Base-by-base conservation (phyloP, 257 asterid genomes). In the Ilex aquifolium region DNA sequence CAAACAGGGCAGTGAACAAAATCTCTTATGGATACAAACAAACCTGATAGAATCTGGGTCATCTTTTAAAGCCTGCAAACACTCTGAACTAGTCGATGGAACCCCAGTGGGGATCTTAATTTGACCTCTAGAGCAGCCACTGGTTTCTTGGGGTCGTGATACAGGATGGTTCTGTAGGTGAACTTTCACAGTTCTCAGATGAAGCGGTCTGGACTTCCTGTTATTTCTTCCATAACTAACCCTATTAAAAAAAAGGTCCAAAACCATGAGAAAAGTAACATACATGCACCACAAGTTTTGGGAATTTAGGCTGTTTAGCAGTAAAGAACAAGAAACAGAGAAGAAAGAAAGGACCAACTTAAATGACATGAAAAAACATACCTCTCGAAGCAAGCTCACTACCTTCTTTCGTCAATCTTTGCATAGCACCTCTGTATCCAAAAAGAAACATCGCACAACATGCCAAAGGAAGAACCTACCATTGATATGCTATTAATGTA, bases 31-130 rank as follows among this genome's bases (percentile, higher is more conserved):
- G 17, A 49, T 67, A 63, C 69, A 57, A 72, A 62, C 13, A 61
- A 73, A 90, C 99, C 99, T 89, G 78, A 90, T 73, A 58, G 95
- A 79, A 77, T 90, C 95, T 31, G 96, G 97, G 70, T 87, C 85
- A 64, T 79, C 80, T 70, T 83, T 90, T 64, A 85, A 76, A 62
- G 82, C 71, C 67, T 80, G 77, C 79, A 93, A 71, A 65, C 79
- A 73, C 76, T 80, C 92, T 15, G 83, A 63, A 74, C 65, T 77
- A 15, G 75, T 72, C 27, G 88, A 74, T 62, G 73, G 77, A 68
- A 80, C 65, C 56, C 70, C 78, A 49, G 61, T 65, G 55, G 7
- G 64, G 51, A 61, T 70, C 50, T 67, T 76, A 62, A 74, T 54
- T 67, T 76, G 81, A 80, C 67, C 69, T 44, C 71, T 50, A 56